These are phyloP conservation scores for Pugionium cornutum DNA, from an alignment of 345 rosid species.

Conservation along the genomic window DNA sequence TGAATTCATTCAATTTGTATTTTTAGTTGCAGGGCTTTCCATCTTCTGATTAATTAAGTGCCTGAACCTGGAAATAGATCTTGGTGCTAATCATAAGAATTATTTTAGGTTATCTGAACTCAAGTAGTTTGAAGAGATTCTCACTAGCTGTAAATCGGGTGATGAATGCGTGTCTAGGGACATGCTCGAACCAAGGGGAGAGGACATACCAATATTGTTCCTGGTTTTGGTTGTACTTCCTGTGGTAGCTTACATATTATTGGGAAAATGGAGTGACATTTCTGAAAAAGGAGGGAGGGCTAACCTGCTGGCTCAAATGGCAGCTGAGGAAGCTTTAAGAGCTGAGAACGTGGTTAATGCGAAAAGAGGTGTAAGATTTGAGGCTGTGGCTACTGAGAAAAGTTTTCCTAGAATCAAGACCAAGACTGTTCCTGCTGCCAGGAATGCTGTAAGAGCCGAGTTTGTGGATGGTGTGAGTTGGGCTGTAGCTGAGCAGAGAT, in stretches of 20 bases:
- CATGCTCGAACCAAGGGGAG: conserved; percentile 97
- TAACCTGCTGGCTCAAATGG: conserved; percentile 67
- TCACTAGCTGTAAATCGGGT: conserved; percentile 45
- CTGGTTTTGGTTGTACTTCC: conserved; percentile 86
- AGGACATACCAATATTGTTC: conserved; percentile 72
- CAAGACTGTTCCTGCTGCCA: conserved; percentile 15
- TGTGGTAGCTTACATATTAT: conserved; percentile 65
- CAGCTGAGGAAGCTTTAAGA: conserved; percentile 74
- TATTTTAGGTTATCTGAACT: conserved; percentile 31
- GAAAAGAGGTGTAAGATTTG: conserved; percentile 32
- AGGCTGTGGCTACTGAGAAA: conserved; percentile 24
- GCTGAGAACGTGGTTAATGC: conserved; percentile 43
- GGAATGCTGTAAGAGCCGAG: conserved; percentile 20
- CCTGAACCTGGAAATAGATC: conserved; percentile 22
- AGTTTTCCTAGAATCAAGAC: conserved; percentile 25
- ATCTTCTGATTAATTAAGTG: conserved; percentile 14
- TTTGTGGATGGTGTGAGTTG: conserved; percentile 28
- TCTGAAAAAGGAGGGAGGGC: conserved; percentile 62
- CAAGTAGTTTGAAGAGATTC: conserved; percentile 41
- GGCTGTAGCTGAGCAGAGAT: conserved; percentile 17
- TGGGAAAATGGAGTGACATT: conserved; percentile 87
- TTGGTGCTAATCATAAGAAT: conserved; percentile 16
- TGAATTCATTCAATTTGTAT: conserved; percentile 4
- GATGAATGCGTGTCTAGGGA: conserved; percentile 76
- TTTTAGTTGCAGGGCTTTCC: conserved; percentile 27